Percentiles rank a stretch among this genome's conserved stretches.
Conservation (phyloP, 2,329 filamentous ascomycete species). For the Fusarium sp. region DNA sequence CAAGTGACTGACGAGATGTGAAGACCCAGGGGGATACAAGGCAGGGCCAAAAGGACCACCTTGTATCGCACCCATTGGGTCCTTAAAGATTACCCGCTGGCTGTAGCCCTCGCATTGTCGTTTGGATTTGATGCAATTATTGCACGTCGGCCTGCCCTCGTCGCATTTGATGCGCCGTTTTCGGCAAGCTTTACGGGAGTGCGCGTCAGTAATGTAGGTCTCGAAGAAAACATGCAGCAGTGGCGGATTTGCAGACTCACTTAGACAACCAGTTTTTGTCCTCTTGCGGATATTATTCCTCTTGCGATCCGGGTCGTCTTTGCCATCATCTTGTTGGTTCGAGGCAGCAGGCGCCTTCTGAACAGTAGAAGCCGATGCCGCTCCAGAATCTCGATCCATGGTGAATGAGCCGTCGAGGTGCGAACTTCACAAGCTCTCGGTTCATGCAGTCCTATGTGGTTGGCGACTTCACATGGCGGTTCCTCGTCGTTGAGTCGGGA, state of each 20-base stretch:
- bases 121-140: slow-evolving; percentile 89
- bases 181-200: slow-evolving; percentile 75
- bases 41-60: slow-evolving; percentile 54
- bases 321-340: slow-evolving; percentile 49
- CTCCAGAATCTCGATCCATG: slow-evolving; percentile 35
- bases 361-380: slow-evolving; percentile 16
- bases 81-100: slow-evolving; percentile 83
- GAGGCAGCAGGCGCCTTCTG: slow-evolving; percentile 45
- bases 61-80: slow-evolving; percentile 62
- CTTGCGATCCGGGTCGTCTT: slow-evolving; percentile 57
- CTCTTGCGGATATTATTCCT: slow-evolving; percentile 69
- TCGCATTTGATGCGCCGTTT: slow-evolving; percentile 97
- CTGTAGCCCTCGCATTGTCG: slow-evolving; percentile 86
- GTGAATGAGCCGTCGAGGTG: neutral
- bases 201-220: slow-evolving; percentile 29
- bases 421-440: slow-evolving; percentile 10
- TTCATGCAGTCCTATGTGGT: slow-evolving; percentile 19
- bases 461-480: slow-evolving; percentile 37
- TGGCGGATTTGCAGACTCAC: slow-evolving; percentile 60
- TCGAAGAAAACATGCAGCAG: neutral
- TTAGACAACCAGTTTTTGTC: slow-evolving; percentile 93
- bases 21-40: slow-evolving; percentile 56
- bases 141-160: slow-evolving; percentile 84
- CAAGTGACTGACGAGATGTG: slow-evolving; percentile 40
- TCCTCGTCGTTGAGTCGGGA: slow-evolving; percentile 5